Evolutionary conservation across 2,329 filamentous ascomycete genomes (phyloP).

Genomic region (Colletotrichum salicis): DNA sequence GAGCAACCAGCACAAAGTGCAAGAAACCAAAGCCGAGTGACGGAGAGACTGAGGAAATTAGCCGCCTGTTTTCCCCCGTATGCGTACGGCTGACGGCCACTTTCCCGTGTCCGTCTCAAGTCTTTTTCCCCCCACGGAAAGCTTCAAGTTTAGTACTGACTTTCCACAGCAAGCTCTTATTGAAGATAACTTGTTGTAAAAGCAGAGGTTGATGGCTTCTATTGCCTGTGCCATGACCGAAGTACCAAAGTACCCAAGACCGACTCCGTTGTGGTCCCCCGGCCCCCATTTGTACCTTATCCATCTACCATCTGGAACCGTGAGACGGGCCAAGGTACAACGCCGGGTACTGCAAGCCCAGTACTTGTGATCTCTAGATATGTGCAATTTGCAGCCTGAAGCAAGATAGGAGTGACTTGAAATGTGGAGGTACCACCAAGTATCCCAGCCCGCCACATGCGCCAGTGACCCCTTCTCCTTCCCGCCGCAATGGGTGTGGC

Average conservation of each 20-base stretch:
- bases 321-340: neutral
- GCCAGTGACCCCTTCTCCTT: neutral
- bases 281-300: neutral
- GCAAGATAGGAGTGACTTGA: neutral
- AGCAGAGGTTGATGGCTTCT: neutral
- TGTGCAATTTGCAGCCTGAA: neutral
- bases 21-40: neutral
- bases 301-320: neutral
- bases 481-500: neutral
- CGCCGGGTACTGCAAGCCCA: neutral
- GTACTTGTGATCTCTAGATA: neutral
- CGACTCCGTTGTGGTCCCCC: neutral
- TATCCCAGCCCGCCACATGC: constrained; percentile 10
- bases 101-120: neutral
- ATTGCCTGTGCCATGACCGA: neutral
- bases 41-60: neutral
- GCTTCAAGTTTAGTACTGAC: neutral
- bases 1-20: neutral
- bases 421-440: neutral
- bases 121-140: neutral
- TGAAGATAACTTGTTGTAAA: neutral
- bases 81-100: neutral
- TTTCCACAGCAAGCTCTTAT: neutral
- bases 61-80: neutral
- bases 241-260: neutral